A percentile compares a stretch with the other conserved stretches of the same genome.
Conservation (phyloP, 176 grass and related monocot species). For the Lolium perenne region DNA sequence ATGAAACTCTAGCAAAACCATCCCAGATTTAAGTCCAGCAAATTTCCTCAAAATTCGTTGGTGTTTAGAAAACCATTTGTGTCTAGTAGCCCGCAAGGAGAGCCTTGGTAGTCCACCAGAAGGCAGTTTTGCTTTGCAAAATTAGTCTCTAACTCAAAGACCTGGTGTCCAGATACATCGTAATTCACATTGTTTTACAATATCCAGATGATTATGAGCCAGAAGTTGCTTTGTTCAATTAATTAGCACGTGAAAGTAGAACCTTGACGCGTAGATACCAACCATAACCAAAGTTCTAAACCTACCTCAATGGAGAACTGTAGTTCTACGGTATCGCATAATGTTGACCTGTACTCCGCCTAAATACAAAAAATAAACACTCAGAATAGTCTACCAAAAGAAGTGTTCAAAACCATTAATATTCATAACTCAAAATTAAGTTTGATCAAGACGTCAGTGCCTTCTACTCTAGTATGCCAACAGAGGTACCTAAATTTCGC, state of each 20-base stretch:
- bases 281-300: neutral
- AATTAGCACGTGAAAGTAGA: neutral
- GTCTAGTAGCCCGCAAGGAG: too few species aligned
- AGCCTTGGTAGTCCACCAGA: too few species aligned
- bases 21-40: too few species aligned
- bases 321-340: slow-evolving; percentile 73
- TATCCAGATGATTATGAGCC: too few species aligned
- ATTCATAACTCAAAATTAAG: slow-evolving; percentile 49
- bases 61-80: too few species aligned
- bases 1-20: too few species aligned
- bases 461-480: slow-evolving; percentile 71
- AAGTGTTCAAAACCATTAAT: neutral
- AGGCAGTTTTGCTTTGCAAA: too few species aligned
- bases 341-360: slow-evolving; percentile 78
- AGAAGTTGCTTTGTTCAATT: neutral
- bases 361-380: slow-evolving; percentile 51
- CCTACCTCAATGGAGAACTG: slow-evolving; percentile 89
- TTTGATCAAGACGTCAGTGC: slow-evolving; percentile 85
- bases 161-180: too few species aligned
- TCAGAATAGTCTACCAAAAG: slow-evolving; percentile 18
- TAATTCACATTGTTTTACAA: too few species aligned
- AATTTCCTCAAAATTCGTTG: too few species aligned
- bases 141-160: too few species aligned
- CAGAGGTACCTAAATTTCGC: slow-evolving; percentile 46
- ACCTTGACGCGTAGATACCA: neutral